These are phyloP conservation scores for Penstemon davidsonii DNA, from an alignment of 257 asterid genomes.

Conservation along the genomic window DNA sequence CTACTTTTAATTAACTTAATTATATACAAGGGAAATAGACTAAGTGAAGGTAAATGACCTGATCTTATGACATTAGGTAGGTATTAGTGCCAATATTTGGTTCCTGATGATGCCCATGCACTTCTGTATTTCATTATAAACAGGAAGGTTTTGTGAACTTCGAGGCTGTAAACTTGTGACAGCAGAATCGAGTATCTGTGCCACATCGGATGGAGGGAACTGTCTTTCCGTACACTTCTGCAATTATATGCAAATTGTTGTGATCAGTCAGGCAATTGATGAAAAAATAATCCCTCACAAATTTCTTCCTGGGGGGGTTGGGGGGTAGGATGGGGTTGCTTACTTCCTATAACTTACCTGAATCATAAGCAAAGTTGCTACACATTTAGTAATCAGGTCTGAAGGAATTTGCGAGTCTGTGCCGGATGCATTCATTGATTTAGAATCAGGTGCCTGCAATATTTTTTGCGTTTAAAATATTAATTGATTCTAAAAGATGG, in stretches of 20 bases:
- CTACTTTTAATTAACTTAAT: constrained; percentile 32
- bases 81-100: constrained; percentile 91
- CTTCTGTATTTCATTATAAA: constrained; percentile 84
- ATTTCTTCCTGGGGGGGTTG: neutral
- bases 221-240: constrained; percentile 97
- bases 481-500: constrained; percentile 19
- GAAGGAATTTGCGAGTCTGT: constrained; percentile 67
- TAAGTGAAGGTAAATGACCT: constrained; percentile 1
- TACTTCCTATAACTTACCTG: constrained; percentile 42
- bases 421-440: constrained; percentile 41
- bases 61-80: constrained; percentile 45
- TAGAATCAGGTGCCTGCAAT: constrained; percentile 54
- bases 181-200: constrained; percentile 86
- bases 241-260: constrained; percentile 14
- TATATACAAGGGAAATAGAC: constrained; percentile 41
- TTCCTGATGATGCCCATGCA: constrained; percentile 94
- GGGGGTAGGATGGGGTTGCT: neutral
- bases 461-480: constrained; percentile 21
- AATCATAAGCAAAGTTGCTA: constrained; percentile 86
- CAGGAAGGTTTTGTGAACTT: constrained; percentile 74
- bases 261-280: constrained; percentile 7
- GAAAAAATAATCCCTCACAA: neutral
- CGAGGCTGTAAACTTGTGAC: constrained; percentile 77
- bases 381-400: constrained; percentile 73
- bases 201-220: constrained; percentile 90